Evolutionary conservation across 2,329 filamentous ascomycete species (phyloP), one percentile per base, ranked within the genome.

Genomic region (Leptographium radiaticola): DNA sequence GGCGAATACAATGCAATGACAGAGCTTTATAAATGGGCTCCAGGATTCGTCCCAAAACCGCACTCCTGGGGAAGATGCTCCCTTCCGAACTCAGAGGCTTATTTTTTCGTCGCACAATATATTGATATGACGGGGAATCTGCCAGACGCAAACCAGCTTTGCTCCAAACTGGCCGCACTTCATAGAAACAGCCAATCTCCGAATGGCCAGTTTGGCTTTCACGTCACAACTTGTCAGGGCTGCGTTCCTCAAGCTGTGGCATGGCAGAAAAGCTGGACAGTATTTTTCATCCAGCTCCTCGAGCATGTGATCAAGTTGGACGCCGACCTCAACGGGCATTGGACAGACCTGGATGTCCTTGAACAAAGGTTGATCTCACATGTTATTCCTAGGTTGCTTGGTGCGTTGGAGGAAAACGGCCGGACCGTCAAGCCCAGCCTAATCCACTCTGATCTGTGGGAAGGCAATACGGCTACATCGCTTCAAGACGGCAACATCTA

Each of bases 391-490:
- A 55, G 61, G 1, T 54, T 65, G 1, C 51, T 67, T 6, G 62
- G 59, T 2, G 58, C 58, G 0, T 40, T 67, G 13, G 57, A 64
- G 51, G 13, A 49, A 1, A 57, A 64, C 2, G 63, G 64, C 7
- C 47, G 62, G 2, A 52, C 18, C 2, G 43, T 67, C 11, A 62
- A 59, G 46, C 65, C 66, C 1, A 57, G 57, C 20, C 58, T 71
- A 46, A 65, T 70, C 16, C 68, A 71, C 54, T 69, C 68, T 0
- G 68, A 72, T 58, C 59, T 71, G 2, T 72, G 68, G 70, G 66
- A 72, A 49, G 65, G 61, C 1, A 74, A 73, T 53, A 59, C 63
- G 2, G 68, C 66, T 1, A 65, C 63, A 7, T 62, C 65, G 34
- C 52, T 55, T 1, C 52, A 43, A 8, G 40, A 51, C 20, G 8